Base-by-base conservation (phyloP, 1,284 basidiomycete genomes). In the Ganoderma leucocontextum region DNA sequence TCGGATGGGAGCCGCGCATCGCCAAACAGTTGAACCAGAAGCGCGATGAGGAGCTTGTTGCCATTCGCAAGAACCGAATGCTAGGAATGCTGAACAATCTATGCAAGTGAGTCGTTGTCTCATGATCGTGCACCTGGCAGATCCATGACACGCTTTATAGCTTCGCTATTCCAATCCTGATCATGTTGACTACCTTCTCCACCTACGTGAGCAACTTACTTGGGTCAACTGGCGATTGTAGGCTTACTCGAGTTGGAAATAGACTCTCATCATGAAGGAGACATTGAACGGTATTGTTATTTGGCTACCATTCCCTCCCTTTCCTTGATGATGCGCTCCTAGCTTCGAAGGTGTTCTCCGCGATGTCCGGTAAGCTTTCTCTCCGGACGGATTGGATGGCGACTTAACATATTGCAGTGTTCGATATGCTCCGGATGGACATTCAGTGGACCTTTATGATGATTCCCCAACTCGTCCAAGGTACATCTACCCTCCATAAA, bases 101-200 rank as follows among this genome's bases (percentile, higher is more conserved):
- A 12, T 62, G 58, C 62, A 72, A 74, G 73, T 74, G 41, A 52
- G 61, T 19, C 35, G 2, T 17, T 47, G 0, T 8, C 44, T 13
- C 35, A 13, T 6, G 9, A 3, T 38, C 1, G 44, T 29, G 57
- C 17, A 25, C 0, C 4, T 39, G 4, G 39, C 19, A 38, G 22
- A n/a, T 47, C 5, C 42, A 38, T 52, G 25, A 15, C 4, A 7
- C 33, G 15, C 2, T n/a, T 49, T 62, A 7, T 10, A 91, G 89
- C 77, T 87, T 83, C 70, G 62, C 88, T 52, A 86, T 93, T 44
- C 91, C 93, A 0, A 80, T 91, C 4, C 70, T 89, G 44, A 89
- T 88, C 17, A 94, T 93, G 86, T 75, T 89, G 44, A 83, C 85
- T 22, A 92, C 92, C 0, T 94, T 89, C 76, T 84, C 85, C 8